phyloP scores from a whole-genome alignment of 2,329 filamentous ascomycete species.

The Cladosporium sp. region DNA sequence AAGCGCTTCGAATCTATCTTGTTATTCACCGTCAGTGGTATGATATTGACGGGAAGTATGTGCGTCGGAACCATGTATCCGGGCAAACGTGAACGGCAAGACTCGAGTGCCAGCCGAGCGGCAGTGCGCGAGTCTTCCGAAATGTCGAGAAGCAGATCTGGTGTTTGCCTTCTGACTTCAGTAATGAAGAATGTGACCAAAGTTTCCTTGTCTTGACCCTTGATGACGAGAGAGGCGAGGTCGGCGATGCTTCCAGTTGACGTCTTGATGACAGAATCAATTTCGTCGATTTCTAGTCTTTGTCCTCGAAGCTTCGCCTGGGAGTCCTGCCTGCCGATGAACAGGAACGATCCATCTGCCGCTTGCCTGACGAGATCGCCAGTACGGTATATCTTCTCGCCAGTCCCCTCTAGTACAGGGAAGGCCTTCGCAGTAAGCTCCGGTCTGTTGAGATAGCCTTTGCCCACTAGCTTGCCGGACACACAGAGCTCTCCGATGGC shows the following conservation, averaged over 20 bases:
- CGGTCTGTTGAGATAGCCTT: slow-evolving; percentile 77
- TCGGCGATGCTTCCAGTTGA: slow-evolving; percentile 58
- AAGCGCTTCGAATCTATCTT: slow-evolving; percentile 75
- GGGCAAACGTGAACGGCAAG: slow-evolving; percentile 68
- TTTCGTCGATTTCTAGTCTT: slow-evolving; percentile 83
- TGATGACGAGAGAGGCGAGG: slow-evolving; percentile 71
- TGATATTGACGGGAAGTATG: slow-evolving; percentile 64
- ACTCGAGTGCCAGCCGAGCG: slow-evolving; percentile 33
- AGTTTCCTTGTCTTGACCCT: slow-evolving; percentile 76
- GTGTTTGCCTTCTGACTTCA: slow-evolving; percentile 1
- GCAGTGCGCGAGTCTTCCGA: slow-evolving; percentile 22
- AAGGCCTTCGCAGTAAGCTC: slow-evolving; percentile 77
- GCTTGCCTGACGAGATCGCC: slow-evolving; percentile 82
- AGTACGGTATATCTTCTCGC: slow-evolving; percentile 68
- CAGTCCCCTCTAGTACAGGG: slow-evolving; percentile 53
- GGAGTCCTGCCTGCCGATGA: slow-evolving; percentile 81
- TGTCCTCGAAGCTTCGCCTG: slow-evolving; percentile 91
- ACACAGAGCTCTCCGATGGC: slow-evolving; percentile 85
- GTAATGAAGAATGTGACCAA: slow-evolving; percentile 67
- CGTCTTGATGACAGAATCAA: slow-evolving; percentile 74
- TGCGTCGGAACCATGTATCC: slow-evolving; percentile 90
- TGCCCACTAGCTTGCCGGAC: slow-evolving; percentile 80
- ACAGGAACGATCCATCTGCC: slow-evolving; percentile 78
- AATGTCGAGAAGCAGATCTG: slow-evolving; percentile 32
- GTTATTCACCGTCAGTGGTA: slow-evolving; percentile 84